Conservation (phyloP, 2,329 filamentous ascomycete species). For the Penicillium sp. region DNA sequence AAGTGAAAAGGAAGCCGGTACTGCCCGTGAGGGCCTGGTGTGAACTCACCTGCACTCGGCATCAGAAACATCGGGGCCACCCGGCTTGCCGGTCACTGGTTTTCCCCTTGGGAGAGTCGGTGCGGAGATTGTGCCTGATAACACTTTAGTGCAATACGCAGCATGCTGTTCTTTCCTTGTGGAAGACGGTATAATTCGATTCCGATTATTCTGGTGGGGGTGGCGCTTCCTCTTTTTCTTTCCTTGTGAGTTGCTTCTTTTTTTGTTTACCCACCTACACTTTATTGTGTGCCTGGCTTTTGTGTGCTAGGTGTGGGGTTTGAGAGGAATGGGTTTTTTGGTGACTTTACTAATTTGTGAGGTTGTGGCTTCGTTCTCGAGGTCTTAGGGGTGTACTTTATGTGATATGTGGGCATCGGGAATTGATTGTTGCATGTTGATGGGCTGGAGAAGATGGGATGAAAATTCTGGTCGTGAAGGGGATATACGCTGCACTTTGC, state of each 20-base stretch:
- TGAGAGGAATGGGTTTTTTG: conserved; percentile 25
- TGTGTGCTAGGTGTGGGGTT: conserved; percentile 6
- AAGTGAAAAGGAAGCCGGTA: conserved; percentile 31
- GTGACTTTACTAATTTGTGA: conserved; percentile 39
- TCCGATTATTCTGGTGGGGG: conserved; percentile 88
- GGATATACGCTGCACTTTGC: neutral
- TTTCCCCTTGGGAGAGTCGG: conserved; percentile 81
- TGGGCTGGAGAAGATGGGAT: neutral
- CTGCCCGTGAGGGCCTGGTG: conserved; percentile 87
- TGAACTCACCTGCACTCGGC: conserved; percentile 82
- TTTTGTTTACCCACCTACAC: conserved; percentile 2
- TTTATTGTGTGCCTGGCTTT: neutral
- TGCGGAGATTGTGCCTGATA: conserved; percentile 87
- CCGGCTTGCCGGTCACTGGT: conserved; percentile 14
- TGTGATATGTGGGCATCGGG: neutral
- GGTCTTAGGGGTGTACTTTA: neutral
- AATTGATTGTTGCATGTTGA: neutral
- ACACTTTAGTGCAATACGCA: conserved; percentile 97
- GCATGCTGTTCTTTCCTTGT: conserved; percentile 58
- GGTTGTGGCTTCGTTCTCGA: conserved; percentile 16
- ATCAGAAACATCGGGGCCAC: conserved; percentile 82
- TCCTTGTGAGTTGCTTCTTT: conserved; percentile 45
- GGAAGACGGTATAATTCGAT: conserved; percentile 71
- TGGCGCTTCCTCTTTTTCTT: conserved; percentile 64
- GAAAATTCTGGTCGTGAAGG: neutral